A percentile compares a stretch with the other conserved stretches of the same genome.
Conservation (phyloP, 345 rosid species). For the Linum lewisii region DNA sequence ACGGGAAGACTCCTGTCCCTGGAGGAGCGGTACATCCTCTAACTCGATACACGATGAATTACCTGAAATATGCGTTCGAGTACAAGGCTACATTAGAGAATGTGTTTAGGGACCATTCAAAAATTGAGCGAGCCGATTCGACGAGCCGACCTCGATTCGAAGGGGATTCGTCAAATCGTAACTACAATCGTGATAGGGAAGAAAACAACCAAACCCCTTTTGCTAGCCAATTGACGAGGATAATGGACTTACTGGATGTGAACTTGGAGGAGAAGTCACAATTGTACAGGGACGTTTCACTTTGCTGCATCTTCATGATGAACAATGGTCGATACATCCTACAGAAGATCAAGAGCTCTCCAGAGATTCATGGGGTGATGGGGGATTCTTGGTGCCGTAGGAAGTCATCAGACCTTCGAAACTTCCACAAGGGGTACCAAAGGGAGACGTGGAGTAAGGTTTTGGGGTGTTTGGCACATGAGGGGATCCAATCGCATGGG, state of each 20-base stretch:
- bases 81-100: slow-evolving; percentile 71
- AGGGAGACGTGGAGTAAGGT: slow-evolving; percentile 81
- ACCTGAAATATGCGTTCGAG: slow-evolving; percentile 60
- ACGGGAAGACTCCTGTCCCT: slow-evolving; percentile 57
- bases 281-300: slow-evolving; percentile 54
- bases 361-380: slow-evolving; percentile 47
- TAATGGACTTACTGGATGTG: slow-evolving; percentile 60
- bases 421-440: slow-evolving; percentile 70
- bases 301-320: slow-evolving; percentile 86
- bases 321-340: slow-evolving; percentile 90
- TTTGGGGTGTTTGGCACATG: slow-evolving; percentile 52
- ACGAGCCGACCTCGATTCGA: slow-evolving; percentile 24
- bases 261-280: slow-evolving; percentile 56
- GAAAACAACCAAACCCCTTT: slow-evolving; percentile 33
- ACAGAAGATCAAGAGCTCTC: slow-evolving; percentile 64
- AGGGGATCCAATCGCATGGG: slow-evolving; percentile 59
- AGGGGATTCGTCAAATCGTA: not conserved
- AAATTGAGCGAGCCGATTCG: slow-evolving; percentile 60
- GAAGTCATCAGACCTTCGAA: slow-evolving; percentile 61
- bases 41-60: slow-evolving; percentile 84
- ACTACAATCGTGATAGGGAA: no score
- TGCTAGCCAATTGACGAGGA: slow-evolving; percentile 40
- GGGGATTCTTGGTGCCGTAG: slow-evolving; percentile 72
- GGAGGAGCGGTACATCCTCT: slow-evolving; percentile 89
- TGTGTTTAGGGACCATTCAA: slow-evolving; percentile 64